Evolutionary conservation across 75 land plant genomes (phyloP), one percentile per base, ranked within the genome.

Genomic region (Pinus albicaulis): DNA sequence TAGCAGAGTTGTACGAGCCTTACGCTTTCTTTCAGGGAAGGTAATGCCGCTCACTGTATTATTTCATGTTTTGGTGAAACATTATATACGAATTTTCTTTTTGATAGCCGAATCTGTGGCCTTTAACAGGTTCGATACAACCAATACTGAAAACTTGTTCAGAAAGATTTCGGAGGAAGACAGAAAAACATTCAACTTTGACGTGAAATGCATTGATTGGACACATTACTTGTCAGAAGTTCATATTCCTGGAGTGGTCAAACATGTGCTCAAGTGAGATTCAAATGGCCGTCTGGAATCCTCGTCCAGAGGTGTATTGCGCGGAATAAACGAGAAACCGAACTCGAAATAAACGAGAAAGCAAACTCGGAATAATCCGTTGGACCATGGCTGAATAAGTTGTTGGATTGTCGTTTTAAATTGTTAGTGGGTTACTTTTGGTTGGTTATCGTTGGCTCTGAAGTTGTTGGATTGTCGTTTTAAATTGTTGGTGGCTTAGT

Each of bases 221-320:
- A 81, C 83, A 7, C 77, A 84, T 48, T 92, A 92, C 79, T 76
- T 92, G 23, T 59, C 79, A 34, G 80, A 81, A 7, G 68, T 81
- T 62, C 95, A 90, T 57, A 57, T 92, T 74, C 95, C 95, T 12
- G 95, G 93, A 38, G 23, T 91, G 19, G 71, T 91, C 36, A 86
- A 89, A 55, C 79, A 84, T 63, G 83, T 86, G 10, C 48, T 44
- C 10, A 44, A 5, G 48, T 44, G 8, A 44, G 8, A 44, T 44
- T 7, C 8, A 44, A 44, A 7, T 44, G 48, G 48, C 8, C 0
- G 48, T 8, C 8, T 44, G 48, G 8, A 7, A 44, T 7, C 48
- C 48, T 8, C 31, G 7, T 3, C 44, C 5, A 6, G 44, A 41
- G 44, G 5, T 38, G 5, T 38, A 38, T 38, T 38, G 3, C 6